Percentiles rank a stretch among this genome's conserved stretches.
These are phyloP conservation scores for Dictyophora rubrovolvata DNA, from an alignment of 768 basidiomycete genomes.

Conservation along the genomic window DNA sequence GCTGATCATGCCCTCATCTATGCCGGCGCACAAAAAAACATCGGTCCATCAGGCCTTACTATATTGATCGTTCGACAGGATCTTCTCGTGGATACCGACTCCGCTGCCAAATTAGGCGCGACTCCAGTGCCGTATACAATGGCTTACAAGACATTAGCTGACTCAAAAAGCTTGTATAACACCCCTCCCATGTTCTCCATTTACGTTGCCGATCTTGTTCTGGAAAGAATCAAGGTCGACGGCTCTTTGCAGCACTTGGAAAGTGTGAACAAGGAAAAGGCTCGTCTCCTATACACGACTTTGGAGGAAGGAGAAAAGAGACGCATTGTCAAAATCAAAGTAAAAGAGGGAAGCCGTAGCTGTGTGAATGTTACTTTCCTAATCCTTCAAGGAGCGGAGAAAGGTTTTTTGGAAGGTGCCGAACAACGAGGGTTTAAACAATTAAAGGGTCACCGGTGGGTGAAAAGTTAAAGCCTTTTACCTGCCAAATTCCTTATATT, in stretches of 20 bases:
- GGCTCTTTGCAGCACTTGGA: constrained; percentile 63
- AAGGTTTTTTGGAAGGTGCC: constrained; percentile 71
- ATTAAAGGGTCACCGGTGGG: constrained; percentile 87
- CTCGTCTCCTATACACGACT: constrained; percentile 63
- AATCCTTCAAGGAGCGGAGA: constrained; percentile 59
- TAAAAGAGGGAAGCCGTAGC: constrained; percentile 66
- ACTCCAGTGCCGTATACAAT: constrained; percentile 67
- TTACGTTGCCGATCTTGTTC: constrained; percentile 81
- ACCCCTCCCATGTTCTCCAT: constrained; percentile 89
- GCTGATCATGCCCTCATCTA: constrained; percentile 90
- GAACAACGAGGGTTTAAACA: constrained; percentile 72
- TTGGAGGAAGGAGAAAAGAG: constrained; percentile 60
- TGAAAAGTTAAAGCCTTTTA: constrained; percentile 5
- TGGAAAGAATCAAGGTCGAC: constrained; percentile 53
- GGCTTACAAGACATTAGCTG: constrained; percentile 74
- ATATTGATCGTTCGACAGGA: constrained; percentile 93
- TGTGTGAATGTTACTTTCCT: constrained; percentile 96
- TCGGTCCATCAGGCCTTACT: constrained; percentile 89
- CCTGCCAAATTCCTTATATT: not conserved
- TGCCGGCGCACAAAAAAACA: constrained; percentile 96
- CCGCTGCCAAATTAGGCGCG: constrained; percentile 62
- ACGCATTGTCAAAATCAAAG: constrained; percentile 64
- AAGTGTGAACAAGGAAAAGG: constrained; percentile 59
- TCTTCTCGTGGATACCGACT: constrained; percentile 83
- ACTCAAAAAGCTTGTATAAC: constrained; percentile 74